A percentile compares a stretch with the other conserved stretches of the same genome.
These are phyloP conservation scores for Aquanectria penicillioides DNA, from an alignment of 2,329 filamentous ascomycete species.

Conservation along the genomic window DNA sequence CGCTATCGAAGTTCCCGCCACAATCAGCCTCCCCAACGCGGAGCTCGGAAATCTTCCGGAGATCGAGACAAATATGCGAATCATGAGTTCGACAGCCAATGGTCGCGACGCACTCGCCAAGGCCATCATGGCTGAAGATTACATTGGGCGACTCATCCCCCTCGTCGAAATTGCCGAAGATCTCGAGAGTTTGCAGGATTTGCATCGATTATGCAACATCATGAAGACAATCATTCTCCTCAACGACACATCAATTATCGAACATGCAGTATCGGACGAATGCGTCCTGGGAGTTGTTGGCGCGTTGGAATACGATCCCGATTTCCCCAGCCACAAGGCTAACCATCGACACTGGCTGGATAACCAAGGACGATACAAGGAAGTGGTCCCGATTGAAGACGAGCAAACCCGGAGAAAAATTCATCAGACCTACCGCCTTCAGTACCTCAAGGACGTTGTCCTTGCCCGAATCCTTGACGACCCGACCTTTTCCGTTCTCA, in stretches of 20 bases:
- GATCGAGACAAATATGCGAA: conserved; percentile 85
- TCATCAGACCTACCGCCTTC: conserved; percentile 92
- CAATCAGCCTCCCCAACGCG: conserved; percentile 80
- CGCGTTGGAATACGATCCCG: conserved; percentile 95
- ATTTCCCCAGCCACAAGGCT: conserved; percentile 96
- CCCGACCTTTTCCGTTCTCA: conserved; percentile 96
- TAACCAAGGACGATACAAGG: conserved; percentile 90
- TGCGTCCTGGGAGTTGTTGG: conserved; percentile 93
- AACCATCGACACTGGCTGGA: conserved; percentile 95
- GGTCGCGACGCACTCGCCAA: conserved; percentile 90
- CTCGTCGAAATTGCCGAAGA: conserved; percentile 91
- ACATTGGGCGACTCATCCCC: conserved; percentile 86
- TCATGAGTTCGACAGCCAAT: conserved; percentile 76
- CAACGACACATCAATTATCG: conserved; percentile 95
- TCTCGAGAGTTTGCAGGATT: conserved; percentile 83
- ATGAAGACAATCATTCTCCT: conserved; percentile 96
- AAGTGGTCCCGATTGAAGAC: conserved; percentile 93
- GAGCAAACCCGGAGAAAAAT: conserved; percentile 86
- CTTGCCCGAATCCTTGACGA: conserved; percentile 96
- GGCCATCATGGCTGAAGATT: conserved; percentile 85
- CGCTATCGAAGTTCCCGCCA: conserved; percentile 75
- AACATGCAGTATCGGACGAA: conserved; percentile 90
- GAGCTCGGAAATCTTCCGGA: conserved; percentile 85
- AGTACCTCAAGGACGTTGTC: conserved; percentile 98
- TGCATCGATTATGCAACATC: conserved; percentile 95